Evolutionary conservation across 345 rosid genomes (phyloP).

Genomic region (Gossypium stocksii): DNA sequence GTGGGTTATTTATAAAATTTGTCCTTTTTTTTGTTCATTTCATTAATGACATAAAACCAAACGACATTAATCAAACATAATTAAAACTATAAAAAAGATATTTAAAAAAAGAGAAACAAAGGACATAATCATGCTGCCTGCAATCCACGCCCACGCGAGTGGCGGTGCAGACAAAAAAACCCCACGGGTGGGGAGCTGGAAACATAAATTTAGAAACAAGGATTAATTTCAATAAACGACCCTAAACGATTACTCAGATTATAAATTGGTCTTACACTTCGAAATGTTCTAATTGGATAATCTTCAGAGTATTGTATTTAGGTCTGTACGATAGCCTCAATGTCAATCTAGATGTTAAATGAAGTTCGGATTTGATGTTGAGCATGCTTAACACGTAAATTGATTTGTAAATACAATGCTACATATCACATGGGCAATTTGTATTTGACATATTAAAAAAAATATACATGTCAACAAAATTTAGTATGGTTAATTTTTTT

Average conservation of each 20-base stretch:
- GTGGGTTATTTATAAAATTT: not conserved
- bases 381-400: no score
- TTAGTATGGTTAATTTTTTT: no score
- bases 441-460: no score
- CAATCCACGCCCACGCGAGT: conserved; percentile 7
- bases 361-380: no score
- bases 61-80: not conserved
- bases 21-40: not conserved
- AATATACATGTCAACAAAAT: no score
- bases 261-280: not conserved
- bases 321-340: no score
- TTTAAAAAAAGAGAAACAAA: not conserved
- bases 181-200: not conserved
- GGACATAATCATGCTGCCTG: not conserved
- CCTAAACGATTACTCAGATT: not conserved
- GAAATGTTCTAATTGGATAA: not conserved
- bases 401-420: no score
- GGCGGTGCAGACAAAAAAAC: conserved; percentile 4
- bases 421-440: no score
- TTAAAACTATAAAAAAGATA: not conserved
- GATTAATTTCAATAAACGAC: not conserved
- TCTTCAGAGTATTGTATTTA: no score
- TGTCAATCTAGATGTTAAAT: no score
- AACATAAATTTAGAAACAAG: not conserved
- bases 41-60: not conserved